Base-by-base conservation (phyloP, 1,284 basidiomycete genomes). In the Boletus hoseneyae region DNA sequence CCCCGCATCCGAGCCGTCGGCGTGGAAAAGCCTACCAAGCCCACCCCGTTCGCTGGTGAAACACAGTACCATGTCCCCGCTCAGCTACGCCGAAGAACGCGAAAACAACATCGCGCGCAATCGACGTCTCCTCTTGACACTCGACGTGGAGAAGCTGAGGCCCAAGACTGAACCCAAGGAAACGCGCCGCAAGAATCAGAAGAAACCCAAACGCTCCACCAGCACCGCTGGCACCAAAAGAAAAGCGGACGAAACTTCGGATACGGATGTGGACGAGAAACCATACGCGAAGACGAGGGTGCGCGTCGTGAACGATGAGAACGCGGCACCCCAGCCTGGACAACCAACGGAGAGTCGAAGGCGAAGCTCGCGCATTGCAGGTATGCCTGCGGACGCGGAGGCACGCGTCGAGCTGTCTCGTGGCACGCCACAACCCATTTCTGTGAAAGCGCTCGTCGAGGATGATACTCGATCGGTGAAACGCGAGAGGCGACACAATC, bases 341-440 rank as follows among this genome's bases (percentile, higher is more conserved):
- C 35, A 2, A 1, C 27, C 51, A 4, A 25, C 51, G 6, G 55
- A 45, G 27, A 63, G 72, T 9, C 57, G 75, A 44, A 77, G 88
- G 29, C 73, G 88, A 46, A 90, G 87, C 60, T 71, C 76, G 34
- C 75, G 88, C 43, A 82, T 83, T 55, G 70, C 74, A 3, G 80
- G 79, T 1, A 84, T 82, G 60, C 68, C 59, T n/a, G 63, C 3
- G 72, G 84, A 64, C 83, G 87, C 62, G 74, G 3, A 25, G 1
- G 6, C 65, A 3, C 67, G 68, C 19, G 75, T 52, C 33, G 49
- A 77, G 51, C 59, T 36, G 40, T 45, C 58, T 33, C 71, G 71
- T 40, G 58, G 57, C 11, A 62, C 60, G 3, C 66, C 67, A 1
- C 52, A 67, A n/a, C 72, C 73, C 16, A 57, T 72, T 23, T 66